These are phyloP conservation scores for Penicillium ucsense DNA, from an alignment of 495 filamentous ascomycete genomes.

Conservation along the genomic window DNA sequence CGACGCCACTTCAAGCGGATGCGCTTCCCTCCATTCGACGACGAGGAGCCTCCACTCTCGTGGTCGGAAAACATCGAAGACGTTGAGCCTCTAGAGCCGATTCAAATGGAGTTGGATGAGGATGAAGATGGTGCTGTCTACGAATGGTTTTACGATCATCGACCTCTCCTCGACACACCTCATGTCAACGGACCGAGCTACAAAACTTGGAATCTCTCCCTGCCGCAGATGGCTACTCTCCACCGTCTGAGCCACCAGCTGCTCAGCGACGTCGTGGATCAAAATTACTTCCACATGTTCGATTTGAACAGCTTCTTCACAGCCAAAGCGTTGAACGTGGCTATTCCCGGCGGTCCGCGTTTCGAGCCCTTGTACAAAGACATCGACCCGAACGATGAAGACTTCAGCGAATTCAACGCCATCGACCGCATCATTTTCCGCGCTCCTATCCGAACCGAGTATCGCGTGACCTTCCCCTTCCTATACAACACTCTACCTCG, in stretches of 20 bases:
- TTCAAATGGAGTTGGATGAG: slow-evolving; percentile 98
- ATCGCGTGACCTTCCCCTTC: slow-evolving; percentile 86
- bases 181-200: slow-evolving; percentile 97
- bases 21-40: slow-evolving; percentile 98
- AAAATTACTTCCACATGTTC: slow-evolving; percentile 98
- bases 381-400: slow-evolving; percentile 97
- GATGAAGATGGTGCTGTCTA: slow-evolving; percentile 84
- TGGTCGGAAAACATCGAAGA: slow-evolving; percentile 99
- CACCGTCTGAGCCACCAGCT: slow-evolving; percentile 88
- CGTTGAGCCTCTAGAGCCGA: slow-evolving; percentile 93
- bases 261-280: slow-evolving; percentile 84
- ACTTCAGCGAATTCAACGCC: slow-evolving; percentile 99
- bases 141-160: slow-evolving; percentile 98
- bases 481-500: slow-evolving; percentile 94
- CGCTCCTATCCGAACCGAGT: slow-evolving; percentile 89
- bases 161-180: slow-evolving; percentile 79
- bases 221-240: slow-evolving; percentile 94
- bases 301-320: slow-evolving; percentile 92
- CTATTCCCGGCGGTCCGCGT: slow-evolving; percentile 90
- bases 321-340: slow-evolving; percentile 94
- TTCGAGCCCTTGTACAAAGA: slow-evolving; percentile 99
- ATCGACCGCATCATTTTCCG: slow-evolving; percentile 99
- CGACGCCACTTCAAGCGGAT: slow-evolving; percentile 96
- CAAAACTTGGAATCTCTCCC: slow-evolving; percentile 85
- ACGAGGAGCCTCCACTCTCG: slow-evolving; percentile 93